These are phyloP conservation scores for Neocallimastix lanati DNA, from an alignment of 192 early-diverging fungal species.

Conservation along the genomic window DNA sequence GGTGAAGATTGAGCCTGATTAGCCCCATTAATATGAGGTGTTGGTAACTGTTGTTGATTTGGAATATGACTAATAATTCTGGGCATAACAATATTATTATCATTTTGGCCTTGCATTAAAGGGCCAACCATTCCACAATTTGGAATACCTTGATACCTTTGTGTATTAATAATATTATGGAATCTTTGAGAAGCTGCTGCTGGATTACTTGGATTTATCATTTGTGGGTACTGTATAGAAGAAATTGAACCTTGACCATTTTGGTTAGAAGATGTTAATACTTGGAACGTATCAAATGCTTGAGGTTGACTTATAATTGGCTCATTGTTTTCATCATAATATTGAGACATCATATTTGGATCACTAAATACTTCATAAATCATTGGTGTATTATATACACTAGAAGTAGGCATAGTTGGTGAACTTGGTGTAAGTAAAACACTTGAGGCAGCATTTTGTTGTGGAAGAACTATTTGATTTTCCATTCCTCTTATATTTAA, in stretches of 20 bases:
- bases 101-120: neutral
- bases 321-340: neutral
- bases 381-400: neutral
- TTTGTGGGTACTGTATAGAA: neutral
- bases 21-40: neutral
- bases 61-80: neutral
- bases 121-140: neutral
- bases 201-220: neutral
- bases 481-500: neutral
- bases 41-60: neutral
- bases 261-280: neutral
- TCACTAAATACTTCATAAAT: neutral
- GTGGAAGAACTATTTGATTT: neutral
- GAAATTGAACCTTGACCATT: neutral
- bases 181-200: neutral
- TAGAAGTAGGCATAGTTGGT: neutral
- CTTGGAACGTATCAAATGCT: neutral
- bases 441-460: neutral
- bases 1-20: neutral
- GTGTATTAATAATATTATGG: neutral
- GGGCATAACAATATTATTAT: neutral
- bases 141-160: neutral
- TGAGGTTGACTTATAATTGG: neutral
- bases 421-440: neutral
- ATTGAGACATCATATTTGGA: neutral